Base-by-base conservation (phyloP, 768 basidiomycete species). In the Mycena maculata region DNA sequence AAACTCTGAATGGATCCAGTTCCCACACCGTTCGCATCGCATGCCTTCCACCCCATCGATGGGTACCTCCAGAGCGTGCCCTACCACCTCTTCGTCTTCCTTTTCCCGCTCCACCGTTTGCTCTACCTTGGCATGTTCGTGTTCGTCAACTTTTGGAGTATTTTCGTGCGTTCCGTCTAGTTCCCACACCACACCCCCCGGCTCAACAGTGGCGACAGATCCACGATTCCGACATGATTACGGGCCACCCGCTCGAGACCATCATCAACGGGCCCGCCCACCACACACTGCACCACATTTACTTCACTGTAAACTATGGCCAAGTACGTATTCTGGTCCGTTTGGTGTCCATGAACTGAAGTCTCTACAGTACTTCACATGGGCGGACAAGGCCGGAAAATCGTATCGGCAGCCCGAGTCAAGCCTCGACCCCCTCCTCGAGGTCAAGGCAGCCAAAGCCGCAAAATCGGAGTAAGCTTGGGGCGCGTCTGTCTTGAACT, bases 171-270 rank as follows among this genome's bases (percentile, higher is more conserved):
- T 84, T n/a, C 60, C n/a, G 36, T 27, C n/a, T 39, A 1, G 48
- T 30, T 31, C 28, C 30, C 30, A 22, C 23, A 20, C 27, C 39
- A 22, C 25, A 36, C 23, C 45, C 31, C 38, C 41, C 42, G 27
- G 31, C 22, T 60, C 28, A 45, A 54, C 63, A 22, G 56, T 55
- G 59, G 44, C 25, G 64, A 28, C 75, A 95, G 94, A 99, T 99
- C 71, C 97, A 99, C 76, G 98, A 99, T 79, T 96, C 95, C 4
- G 98, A 99, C 82, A 99, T 99, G 97, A 89, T 99, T 74, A 94
- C 94, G 30, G 96, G 92, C 4, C 92, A 94, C 76, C 82, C 90
- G 5, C 86, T 98, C 6, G 97, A 98, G 80, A 90, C 85, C 65
- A 80, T 93, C 76, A 96, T 99, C 81, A 99, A 99, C 79, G 96